These are phyloP conservation scores for Diaporthe australafricana DNA, from an alignment of 2,329 filamentous ascomycete genomes.

Conservation along the genomic window DNA sequence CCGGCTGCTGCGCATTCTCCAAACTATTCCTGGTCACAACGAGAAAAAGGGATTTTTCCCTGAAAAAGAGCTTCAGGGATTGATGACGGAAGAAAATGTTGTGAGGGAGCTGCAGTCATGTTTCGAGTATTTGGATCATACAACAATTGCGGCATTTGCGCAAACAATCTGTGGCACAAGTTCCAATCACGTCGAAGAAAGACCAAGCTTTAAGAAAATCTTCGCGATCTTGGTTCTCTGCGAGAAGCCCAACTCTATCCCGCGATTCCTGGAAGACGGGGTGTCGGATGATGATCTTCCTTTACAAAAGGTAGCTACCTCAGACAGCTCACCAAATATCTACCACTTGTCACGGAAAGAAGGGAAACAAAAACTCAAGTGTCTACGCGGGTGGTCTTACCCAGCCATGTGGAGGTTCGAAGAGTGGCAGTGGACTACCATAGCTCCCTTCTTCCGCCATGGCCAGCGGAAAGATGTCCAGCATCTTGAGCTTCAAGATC, in stretches of 20 bases:
- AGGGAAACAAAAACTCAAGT: neutral
- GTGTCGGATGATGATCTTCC: conserved; percentile 32
- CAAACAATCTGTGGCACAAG: neutral
- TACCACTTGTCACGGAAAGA: too few relatives aligned
- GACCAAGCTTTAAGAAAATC: conserved; percentile 31
- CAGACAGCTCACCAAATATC: too few relatives aligned
- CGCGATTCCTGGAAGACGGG: conserved; percentile 26
- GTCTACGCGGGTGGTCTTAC: conserved; percentile 20
- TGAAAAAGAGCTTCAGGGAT: neutral
- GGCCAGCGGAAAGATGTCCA: conserved; percentile 23
- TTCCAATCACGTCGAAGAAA: too few relatives aligned
- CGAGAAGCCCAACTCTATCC: neutral
- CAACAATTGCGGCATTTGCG: neutral
- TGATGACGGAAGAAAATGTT: neutral
- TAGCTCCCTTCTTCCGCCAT: conserved; percentile 33
- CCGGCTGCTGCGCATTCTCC: neutral
- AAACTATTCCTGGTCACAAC: neutral
- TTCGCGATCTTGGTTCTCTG: conserved; percentile 36
- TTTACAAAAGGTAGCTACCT: neutral
- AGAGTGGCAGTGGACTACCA: conserved; percentile 37
- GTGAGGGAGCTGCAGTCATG: neutral
- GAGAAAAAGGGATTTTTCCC: conserved; percentile 12
- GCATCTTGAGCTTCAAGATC: conserved; percentile 19
- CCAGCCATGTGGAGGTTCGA: conserved; percentile 32
- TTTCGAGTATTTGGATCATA: neutral